A percentile compares a stretch with the other conserved stretches of the same genome.
Evolutionary conservation across 1,284 basidiomycete genomes (phyloP).

Genomic region (Cryptococcus neoformans): DNA sequence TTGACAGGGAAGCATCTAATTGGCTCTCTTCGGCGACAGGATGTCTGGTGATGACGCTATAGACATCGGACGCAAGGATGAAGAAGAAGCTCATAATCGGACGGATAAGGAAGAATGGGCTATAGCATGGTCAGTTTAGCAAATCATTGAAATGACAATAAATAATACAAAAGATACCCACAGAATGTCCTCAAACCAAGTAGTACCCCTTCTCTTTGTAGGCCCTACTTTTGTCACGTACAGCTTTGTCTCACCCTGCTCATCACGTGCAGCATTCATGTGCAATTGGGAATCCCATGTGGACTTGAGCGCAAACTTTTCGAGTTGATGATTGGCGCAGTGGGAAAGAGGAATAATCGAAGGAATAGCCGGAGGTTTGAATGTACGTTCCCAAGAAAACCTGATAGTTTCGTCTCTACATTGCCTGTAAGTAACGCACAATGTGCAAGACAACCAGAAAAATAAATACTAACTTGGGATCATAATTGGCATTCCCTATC

Average conservation of each 20-base stretch:
- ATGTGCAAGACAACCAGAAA: not conserved
- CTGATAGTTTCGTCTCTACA: slow-evolving; percentile 22
- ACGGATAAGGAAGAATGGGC: slow-evolving; percentile 9
- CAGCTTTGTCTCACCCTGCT: slow-evolving; percentile 19
- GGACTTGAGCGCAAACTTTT: slow-evolving; percentile 6
- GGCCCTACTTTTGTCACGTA: slow-evolving; percentile 34
- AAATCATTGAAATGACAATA: slow-evolving; percentile 2
- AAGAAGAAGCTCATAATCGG: slow-evolving; percentile 25
- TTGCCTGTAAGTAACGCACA: not conserved
- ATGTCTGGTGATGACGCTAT: slow-evolving; percentile 30
- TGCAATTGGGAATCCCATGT: slow-evolving; percentile 20
- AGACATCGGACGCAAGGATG: slow-evolving; percentile 16
- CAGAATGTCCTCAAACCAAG: slow-evolving; percentile 23
- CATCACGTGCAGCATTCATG: slow-evolving; percentile 23
- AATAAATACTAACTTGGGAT: slow-evolving; percentile 22
- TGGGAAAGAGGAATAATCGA: slow-evolving; percentile 16
- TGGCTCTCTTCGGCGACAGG: slow-evolving; percentile 20
- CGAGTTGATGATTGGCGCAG: slow-evolving; percentile 5
- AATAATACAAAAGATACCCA: slow-evolving; percentile 10
- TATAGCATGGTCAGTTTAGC: not conserved
- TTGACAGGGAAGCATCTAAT: not conserved
- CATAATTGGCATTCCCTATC: slow-evolving; percentile 26
- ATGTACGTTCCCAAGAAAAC: slow-evolving; percentile 21
- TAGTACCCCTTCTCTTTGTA: slow-evolving; percentile 11
- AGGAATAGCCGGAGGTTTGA: slow-evolving; percentile 16